Evolutionary conservation across 2,329 filamentous ascomycete species (phyloP), one percentile per base, ranked within the genome.

Genomic region (Colletotrichum tropicale): DNA sequence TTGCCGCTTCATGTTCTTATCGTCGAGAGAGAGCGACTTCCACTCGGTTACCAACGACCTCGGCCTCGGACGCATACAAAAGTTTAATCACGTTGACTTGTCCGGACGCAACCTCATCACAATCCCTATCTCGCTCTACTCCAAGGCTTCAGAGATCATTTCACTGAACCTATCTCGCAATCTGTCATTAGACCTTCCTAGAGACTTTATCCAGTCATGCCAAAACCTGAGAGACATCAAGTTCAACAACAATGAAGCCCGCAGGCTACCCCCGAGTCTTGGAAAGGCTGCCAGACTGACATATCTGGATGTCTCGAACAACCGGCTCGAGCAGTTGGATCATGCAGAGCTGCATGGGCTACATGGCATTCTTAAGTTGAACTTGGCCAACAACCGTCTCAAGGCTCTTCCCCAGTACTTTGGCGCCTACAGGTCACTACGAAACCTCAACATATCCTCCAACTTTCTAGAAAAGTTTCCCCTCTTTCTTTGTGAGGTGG

Each of bases 161-260:
- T 98, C 96, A 1, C 90, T 99, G 52, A 98, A 99, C 81, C 88
- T 99, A 12, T 98, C 97, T 2, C 92, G 95, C 48, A 99, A 99
- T 80, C 87, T 98, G 60, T 97, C 96, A 0, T 89, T 99, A 32
- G 95, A 98, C 80, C 93, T 99, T 16, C 97, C 97, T 0, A 95
- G 96, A 81, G 97, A 99, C 84, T 99, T 99, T 82, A 96, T 99
- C 71, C 95, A 98, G 83, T 94, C 95, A 32, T 99, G 97, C 85
- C 93, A 94, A 79, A 96, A 96, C 81, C 88, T 99, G 24, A 93
- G 96, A 66, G 97, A 99, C 83, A 97, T 99, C 88, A 98, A 98
- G 81, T 99, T 94, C 84, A 96, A 95, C 79, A 96, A 96, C 82
- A 98, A 98, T 80, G 97, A 99, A 83, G 95, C 96, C 4, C 93